Evolutionary conservation across 306 rosid genomes (phyloP).

Genomic region (Sophora flavescens): DNA sequence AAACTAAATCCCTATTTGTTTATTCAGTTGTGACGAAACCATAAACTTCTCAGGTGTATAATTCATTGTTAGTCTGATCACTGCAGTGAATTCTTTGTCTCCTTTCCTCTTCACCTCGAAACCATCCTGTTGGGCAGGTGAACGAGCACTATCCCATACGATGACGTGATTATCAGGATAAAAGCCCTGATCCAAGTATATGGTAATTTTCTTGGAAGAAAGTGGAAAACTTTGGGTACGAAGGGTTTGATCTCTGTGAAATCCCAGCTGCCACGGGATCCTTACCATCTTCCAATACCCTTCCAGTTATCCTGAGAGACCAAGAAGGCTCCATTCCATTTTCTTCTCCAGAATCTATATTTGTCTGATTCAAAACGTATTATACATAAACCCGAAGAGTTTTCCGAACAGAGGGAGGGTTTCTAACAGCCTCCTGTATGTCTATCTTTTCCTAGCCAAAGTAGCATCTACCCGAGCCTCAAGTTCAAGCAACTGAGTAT

Average conservation of each 20-base stretch:
- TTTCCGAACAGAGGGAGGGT: constrained; percentile 66
- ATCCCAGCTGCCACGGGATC: constrained; percentile 72
- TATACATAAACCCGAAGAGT: constrained; percentile 84
- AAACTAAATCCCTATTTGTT: constrained; percentile 80
- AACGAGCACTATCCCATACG: constrained; percentile 83
- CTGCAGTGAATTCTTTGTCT: constrained; percentile 80
- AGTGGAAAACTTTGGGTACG: constrained; percentile 70
- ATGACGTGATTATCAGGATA: constrained; percentile 84
- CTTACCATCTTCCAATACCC: constrained; percentile 87
- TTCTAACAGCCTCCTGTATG: constrained; percentile 77
- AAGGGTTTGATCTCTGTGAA: constrained; percentile 45
- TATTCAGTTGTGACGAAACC: constrained; percentile 73
- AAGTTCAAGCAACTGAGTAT: constrained; percentile 75
- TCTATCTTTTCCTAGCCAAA: constrained; percentile 80
- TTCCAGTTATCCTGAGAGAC: constrained; percentile 91
- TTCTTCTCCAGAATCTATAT: constrained; percentile 54
- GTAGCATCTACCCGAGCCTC: constrained; percentile 81
- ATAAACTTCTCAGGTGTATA: constrained; percentile 73
- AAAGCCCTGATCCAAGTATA: constrained; percentile 83
- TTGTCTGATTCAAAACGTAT: constrained; percentile 74
- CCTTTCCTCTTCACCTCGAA: constrained; percentile 98
- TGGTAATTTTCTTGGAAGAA: constrained; percentile 85
- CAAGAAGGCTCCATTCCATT: constrained; percentile 73
- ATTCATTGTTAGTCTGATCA: constrained; percentile 78
- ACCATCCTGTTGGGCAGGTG: constrained; percentile 74